phyloP scores from a whole-genome alignment of 257 asterid genomes.

The Primulina eburnea region DNA sequence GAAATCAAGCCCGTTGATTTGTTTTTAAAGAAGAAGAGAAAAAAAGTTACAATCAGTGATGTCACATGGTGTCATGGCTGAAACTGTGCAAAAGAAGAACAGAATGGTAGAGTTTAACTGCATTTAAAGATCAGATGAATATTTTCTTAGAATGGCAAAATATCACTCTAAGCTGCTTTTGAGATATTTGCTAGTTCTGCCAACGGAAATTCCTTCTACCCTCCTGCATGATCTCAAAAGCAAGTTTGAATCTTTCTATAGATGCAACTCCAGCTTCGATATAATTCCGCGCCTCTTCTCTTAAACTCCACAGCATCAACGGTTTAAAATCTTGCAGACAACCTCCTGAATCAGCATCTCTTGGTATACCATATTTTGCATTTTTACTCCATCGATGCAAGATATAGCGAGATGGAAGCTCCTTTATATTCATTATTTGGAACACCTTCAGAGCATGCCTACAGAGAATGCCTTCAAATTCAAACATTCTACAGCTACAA shows the following conservation, averaged over 20 bases:
- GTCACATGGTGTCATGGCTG: background rate
- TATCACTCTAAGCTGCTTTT: no score
- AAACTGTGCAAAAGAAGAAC: background rate
- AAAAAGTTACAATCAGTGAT: background rate
- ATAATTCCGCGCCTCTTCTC: conserved; percentile 79
- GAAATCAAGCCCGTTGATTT: background rate
- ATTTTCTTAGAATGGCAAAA: no score
- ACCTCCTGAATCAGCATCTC: conserved; percentile 74
- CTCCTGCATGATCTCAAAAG: conserved; percentile 92
- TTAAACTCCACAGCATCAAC: conserved; percentile 83
- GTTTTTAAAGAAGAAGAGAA: background rate
- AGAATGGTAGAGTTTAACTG: background rate
- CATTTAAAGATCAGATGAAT: no score
- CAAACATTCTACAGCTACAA: conserved; percentile 94
- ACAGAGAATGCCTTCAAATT: conserved; percentile 58
- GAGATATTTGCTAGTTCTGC: background rate
- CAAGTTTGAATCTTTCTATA: conserved; percentile 74
- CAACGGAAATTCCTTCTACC: conserved; percentile 75
- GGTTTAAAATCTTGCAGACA: conserved; percentile 63
- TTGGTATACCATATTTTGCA: conserved; percentile 65
- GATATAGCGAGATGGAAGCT: conserved; percentile 44
- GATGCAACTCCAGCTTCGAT: conserved; percentile 81
- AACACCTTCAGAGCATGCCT: conserved; percentile 51
- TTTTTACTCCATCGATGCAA: conserved; percentile 77
- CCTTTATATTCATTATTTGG: conserved; percentile 48